Percentiles rank a stretch among this genome's conserved stretches.
Evolutionary conservation across 805 yeast genomes (phyloP).

Genomic region (Saturnispora quitensis): DNA sequence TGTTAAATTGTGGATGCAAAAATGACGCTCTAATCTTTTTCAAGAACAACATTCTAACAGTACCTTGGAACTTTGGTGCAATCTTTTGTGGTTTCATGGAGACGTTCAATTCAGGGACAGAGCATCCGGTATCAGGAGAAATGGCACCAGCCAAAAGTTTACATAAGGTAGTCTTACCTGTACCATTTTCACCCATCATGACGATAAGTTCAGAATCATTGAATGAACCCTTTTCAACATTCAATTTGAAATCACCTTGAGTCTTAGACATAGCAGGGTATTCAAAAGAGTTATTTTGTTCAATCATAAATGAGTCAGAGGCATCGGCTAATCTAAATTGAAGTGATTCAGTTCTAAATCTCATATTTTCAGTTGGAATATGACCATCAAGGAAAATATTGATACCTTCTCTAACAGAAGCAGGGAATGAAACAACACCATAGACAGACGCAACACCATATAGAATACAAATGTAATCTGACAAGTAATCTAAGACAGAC

Average conservation of each 20-base stretch:
- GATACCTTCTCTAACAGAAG: constrained; percentile 98
- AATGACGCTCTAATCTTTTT: constrained; percentile 93
- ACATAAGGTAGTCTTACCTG: constrained; percentile 98
- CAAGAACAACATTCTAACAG: constrained; percentile 94
- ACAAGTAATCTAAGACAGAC: constrained; percentile 92
- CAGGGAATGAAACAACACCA: constrained; percentile 96
- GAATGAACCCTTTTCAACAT: constrained; percentile 79
- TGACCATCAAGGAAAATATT: constrained; percentile 97
- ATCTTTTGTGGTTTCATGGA: constrained; percentile 99
- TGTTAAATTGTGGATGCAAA: constrained; percentile 94
- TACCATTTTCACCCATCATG: constrained; percentile 99
- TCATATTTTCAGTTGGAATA: constrained; percentile 91
- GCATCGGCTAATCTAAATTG: constrained; percentile 93
- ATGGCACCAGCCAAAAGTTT: constrained; percentile 89
- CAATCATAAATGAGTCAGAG: constrained; percentile 62
- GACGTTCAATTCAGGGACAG: constrained; percentile 81
- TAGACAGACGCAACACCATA: constrained; percentile 98
- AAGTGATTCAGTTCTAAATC: constrained; percentile 92
- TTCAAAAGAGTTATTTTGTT: constrained; percentile 65
- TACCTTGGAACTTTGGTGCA: constrained; percentile 98
- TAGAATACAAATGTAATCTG: constrained; percentile 92
- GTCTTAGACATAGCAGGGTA: constrained; percentile 84
- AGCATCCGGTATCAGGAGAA: constrained; percentile 71
- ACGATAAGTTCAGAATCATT: constrained; percentile 95
- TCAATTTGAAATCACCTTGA: constrained; percentile 90